Evolutionary conservation across 768 basidiomycete genomes (phyloP).

Genomic region (Clavaria fumosa): DNA sequence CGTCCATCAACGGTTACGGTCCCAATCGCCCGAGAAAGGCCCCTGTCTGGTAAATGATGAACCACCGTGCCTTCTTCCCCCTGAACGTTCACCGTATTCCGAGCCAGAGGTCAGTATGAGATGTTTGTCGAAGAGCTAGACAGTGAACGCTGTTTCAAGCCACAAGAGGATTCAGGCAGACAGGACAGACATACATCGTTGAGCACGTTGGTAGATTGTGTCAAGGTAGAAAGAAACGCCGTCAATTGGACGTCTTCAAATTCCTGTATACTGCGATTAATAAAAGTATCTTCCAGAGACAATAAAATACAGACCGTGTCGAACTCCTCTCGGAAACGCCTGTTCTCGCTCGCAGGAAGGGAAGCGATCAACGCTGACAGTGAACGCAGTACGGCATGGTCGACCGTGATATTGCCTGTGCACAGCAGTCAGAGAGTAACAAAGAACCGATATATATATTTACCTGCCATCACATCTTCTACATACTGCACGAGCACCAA

Average conservation of each 20-base stretch:
- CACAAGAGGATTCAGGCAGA: constrained; percentile 5
- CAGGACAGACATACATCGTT: constrained; percentile 56
- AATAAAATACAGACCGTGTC: constrained; percentile 38
- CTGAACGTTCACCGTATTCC: constrained; percentile 35
- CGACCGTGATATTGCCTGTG: constrained; percentile 55
- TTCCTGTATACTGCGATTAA: too few species aligned
- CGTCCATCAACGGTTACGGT: constrained; percentile 16
- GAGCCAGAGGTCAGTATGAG: constrained; percentile 40
- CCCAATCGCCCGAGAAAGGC: constrained; percentile 35
- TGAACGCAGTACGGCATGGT: constrained; percentile 71
- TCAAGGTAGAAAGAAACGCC: constrained; percentile 72
- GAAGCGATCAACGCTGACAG: constrained; percentile 78
- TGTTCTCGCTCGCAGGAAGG: constrained; percentile 74
- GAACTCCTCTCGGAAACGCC: constrained; percentile 76
- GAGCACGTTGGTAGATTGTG: constrained; percentile 73
- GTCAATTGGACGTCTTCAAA: constrained; percentile 93
- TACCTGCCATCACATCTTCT: constrained; percentile 57
- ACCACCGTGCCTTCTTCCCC: constrained; percentile 37
- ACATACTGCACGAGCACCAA: constrained; percentile 79
- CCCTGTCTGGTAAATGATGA: constrained; percentile 31
- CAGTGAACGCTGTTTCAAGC: constrained; percentile 3
- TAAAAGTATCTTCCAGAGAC: not conserved
- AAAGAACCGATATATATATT: constrained; percentile 9
- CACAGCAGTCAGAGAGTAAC: constrained; percentile 4
- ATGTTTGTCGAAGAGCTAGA: constrained; percentile 71